Base-by-base conservation (phyloP, 768 basidiomycete genomes). In the Russula ochroleuca region DNA sequence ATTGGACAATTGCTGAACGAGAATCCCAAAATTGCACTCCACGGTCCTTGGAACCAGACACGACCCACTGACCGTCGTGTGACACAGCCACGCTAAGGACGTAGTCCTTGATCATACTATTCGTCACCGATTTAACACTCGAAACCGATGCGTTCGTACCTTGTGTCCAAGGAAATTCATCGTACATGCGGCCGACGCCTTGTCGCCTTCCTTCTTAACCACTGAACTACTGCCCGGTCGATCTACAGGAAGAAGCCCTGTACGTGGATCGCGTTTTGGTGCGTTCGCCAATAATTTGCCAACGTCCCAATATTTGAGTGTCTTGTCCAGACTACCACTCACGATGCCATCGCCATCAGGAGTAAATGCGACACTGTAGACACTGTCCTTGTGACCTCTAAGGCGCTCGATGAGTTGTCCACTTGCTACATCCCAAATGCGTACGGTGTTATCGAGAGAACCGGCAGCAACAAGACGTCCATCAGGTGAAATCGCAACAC, bases 21-120 rank as follows among this genome's bases (percentile, higher is more conserved):
- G 91, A 85, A 72, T 95, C 92, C 87, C 91, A 93, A 73, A 96
- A 94, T 73, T 95, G 92, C 60, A 99, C 94, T 0, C 93, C 90
- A 14, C 97, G 89, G 73, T 99, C 97, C 77, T 98, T 98, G 40
- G 86, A 88, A 57, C 97, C 96, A 13, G 92, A 94, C 13, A 97
- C 95, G 69, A 98, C 88, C 91, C 94, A 89, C 68, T 91, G 85
- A 5, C 92, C 92, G 74, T 98, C 95, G 67, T 93, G 89, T 51
- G 92, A 93, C 53, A 94, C 91, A 21, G 85, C 85, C 51, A 87
- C 86, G 51, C 83, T 84, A 56, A 89, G 78, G 63, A 89, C 87
- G 63, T 87, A 89, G 72, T 89, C 87, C 84, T 85, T 33, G 52
- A 49, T 55, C 51, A 54, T 66, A 23, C 69, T 62, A 47, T 31